Conservation (phyloP, 106 monocot genomes). For the Gastrodia elata region DNA sequence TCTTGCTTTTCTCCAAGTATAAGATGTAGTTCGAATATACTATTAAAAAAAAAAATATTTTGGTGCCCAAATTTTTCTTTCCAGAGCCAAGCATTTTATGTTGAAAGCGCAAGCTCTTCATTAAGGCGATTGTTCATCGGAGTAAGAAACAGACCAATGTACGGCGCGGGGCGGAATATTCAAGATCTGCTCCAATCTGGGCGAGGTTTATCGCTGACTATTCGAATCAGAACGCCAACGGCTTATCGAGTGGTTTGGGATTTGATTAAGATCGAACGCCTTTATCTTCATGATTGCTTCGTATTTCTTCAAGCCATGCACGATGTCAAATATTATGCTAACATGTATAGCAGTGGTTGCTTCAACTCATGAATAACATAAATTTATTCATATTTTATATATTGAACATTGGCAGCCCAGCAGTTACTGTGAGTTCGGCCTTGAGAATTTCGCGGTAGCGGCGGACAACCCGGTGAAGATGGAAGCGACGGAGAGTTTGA, state of each 20-base stretch:
- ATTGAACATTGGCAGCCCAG: no score
- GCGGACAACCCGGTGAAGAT: no score
- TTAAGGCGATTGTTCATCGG: slow-evolving; percentile 16
- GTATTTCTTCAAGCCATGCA: slow-evolving; percentile 20
- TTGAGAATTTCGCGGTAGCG: no score
- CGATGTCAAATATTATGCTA: slow-evolving; percentile 4
- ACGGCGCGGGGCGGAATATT: slow-evolving; percentile 71
- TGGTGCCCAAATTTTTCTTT: background rate
- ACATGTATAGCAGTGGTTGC: slow-evolving; percentile 25
- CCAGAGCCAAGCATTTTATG: slow-evolving; percentile 15
- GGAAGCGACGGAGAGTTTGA: no score
- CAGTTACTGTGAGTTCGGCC: no score
- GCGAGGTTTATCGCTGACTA: slow-evolving; percentile 28
- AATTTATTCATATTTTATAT: no score
- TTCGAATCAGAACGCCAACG: slow-evolving; percentile 25
- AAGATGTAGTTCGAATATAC: no score
- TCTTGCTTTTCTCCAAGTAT: no score
- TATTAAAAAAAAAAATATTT: no score
- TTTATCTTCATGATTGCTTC: slow-evolving; percentile 28
- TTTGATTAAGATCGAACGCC: slow-evolving; percentile 30
- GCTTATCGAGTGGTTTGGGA: slow-evolving; percentile 35
- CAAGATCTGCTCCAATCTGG: slow-evolving; percentile 58
- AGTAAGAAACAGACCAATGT: slow-evolving; percentile 44
- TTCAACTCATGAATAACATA: slow-evolving; percentile 17
- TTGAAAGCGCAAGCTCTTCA: slow-evolving; percentile 14